phyloP scores from a whole-genome alignment of 352 stramenopile species.

The Phytopythium oedochilum region DNA sequence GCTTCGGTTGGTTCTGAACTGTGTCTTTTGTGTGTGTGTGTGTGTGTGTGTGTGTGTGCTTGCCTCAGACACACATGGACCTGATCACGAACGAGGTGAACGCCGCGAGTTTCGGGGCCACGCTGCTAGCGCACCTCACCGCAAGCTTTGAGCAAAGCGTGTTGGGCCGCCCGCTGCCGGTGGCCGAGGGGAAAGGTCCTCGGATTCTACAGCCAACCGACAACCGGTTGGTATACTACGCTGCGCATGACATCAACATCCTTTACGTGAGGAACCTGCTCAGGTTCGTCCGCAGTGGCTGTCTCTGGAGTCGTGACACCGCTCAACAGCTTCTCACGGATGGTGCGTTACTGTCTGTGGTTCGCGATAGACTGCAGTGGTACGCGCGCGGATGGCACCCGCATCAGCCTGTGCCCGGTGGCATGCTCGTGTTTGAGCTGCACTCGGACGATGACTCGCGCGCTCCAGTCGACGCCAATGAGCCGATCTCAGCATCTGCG shows the following conservation, averaged over 20 bases:
- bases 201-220: constrained; percentile 38
- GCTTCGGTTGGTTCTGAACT: no score
- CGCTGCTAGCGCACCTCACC: constrained; percentile 69
- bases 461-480: neutral
- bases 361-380: constrained; percentile 48
- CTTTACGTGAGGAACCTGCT: constrained; percentile 72
- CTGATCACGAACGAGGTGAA: constrained; percentile 79
- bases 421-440: constrained; percentile 79
- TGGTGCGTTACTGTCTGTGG: neutral
- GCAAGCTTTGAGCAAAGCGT: constrained; percentile 70
- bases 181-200: constrained; percentile 42
- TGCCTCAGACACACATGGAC: constrained; percentile 59
- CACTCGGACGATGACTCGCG: constrained; percentile 17
- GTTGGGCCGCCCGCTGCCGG: constrained; percentile 28
- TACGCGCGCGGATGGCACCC: constrained; percentile 64
- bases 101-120: constrained; percentile 66
- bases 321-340: no score
- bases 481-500: no score
- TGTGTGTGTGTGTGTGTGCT: no score
- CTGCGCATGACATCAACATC: constrained; percentile 78
- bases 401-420: constrained; percentile 60
- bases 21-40: constrained; percentile 1
- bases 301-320: no score
- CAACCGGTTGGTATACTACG: constrained; percentile 68
- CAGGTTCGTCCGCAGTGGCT: constrained; percentile 25